Evolutionary conservation across 2,329 filamentous ascomycete species (phyloP).

Genomic region (Scytalidium lignicola): DNA sequence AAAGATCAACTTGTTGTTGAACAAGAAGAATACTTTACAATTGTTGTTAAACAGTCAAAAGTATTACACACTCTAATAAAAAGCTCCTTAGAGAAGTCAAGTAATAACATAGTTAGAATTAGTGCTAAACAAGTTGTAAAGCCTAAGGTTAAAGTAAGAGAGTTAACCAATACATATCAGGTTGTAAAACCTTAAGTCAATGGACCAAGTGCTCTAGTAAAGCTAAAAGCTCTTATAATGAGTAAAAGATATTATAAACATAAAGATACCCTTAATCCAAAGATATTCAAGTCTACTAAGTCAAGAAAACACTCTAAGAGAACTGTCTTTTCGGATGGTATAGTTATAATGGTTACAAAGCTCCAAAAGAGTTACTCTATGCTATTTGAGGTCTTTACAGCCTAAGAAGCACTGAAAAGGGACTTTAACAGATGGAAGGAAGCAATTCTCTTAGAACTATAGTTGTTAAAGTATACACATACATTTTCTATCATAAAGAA

Average conservation of each 20-base stretch:
- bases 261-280: neutral
- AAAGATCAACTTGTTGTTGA: neutral
- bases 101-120: neutral
- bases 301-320: neutral
- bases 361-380: neutral
- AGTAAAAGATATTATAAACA: neutral
- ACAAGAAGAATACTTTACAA: neutral
- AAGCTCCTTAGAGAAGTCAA: neutral
- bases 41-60: neutral
- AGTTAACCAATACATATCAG: neutral
- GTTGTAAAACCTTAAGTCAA: neutral
- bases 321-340: neutral
- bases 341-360: neutral
- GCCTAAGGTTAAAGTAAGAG: neutral
- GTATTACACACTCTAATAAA: neutral
- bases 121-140: neutral
- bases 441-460: neutral
- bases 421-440: neutral
- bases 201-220: neutral
- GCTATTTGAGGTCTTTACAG: neutral
- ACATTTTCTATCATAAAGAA: neutral
- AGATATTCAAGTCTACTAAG: neutral
- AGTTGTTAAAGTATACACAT: neutral
- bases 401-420: neutral
- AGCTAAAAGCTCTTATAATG: neutral